Conservation (phyloP, 306 rosid genomes). For the Cucumis hystrix region DNA sequence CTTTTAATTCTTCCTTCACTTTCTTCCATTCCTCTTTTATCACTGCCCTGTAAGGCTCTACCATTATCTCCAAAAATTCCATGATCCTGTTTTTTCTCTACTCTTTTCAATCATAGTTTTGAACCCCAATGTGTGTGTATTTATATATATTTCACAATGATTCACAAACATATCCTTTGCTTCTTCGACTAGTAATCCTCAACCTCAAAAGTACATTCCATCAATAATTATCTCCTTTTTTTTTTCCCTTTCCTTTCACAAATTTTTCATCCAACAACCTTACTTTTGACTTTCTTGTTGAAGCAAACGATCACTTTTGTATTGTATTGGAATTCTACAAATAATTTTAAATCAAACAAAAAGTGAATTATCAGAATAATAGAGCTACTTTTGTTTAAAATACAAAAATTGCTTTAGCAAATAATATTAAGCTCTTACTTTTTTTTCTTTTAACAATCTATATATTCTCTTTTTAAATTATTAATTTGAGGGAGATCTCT, state of each 20-base stretch:
- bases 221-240: too few species aligned
- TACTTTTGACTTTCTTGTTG: not conserved
- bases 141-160: too few species aligned
- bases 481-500: not conserved
- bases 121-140: too few species aligned
- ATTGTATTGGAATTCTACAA: not conserved
- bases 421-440: not conserved
- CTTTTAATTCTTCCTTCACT: not conserved
- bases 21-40: not conserved
- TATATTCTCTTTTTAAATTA: not conserved
- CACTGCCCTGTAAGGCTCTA: not conserved
- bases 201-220: too few species aligned
- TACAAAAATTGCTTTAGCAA: not conserved
- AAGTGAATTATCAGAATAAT: not conserved
- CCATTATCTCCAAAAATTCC: not conserved
- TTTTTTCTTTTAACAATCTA: not conserved
- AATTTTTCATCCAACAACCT: not conserved
- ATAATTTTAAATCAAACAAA: not conserved
- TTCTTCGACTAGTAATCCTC: too few species aligned
- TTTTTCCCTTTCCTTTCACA: too few species aligned
- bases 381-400: not conserved
- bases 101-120: not conserved
- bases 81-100: not conserved
- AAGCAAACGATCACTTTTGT: not conserved
- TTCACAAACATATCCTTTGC: too few species aligned